Conservation (phyloP, 225 moss, liverwort and hornwort species). For the Thuidium tamariscinum region DNA sequence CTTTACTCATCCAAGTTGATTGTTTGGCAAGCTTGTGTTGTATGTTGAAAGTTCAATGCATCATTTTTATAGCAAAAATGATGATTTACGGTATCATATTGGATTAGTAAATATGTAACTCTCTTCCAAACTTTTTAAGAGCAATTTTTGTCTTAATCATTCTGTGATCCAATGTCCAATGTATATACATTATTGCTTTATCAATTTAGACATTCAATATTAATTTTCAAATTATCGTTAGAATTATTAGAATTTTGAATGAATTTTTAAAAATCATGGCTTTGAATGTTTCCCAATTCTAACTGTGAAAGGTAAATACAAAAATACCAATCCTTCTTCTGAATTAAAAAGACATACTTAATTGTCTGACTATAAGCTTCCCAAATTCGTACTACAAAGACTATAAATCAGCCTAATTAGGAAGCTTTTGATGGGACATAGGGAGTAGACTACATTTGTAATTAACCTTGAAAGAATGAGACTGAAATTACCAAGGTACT, state of each 20-base stretch:
- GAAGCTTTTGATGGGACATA: too few relatives aligned
- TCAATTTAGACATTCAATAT: not conserved
- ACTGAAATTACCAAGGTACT: not conserved
- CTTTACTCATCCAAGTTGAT: not conserved
- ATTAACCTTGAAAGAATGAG: not conserved
- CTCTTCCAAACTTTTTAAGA: not conserved
- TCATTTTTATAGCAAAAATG: not conserved
- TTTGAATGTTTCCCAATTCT: not conserved
- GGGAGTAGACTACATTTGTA: too few relatives aligned
- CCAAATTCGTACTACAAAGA: too few relatives aligned
- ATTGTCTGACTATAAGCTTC: too few relatives aligned
- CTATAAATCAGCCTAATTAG: too few relatives aligned
- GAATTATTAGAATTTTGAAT: not conserved
- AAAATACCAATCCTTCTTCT: too few relatives aligned
- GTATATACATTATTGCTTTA: not conserved
- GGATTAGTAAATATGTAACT: not conserved
- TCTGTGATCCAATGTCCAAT: not conserved
- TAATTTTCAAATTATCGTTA: not conserved
- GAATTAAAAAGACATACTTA: not conserved
- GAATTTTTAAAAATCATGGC: not conserved
- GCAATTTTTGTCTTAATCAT: too few relatives aligned
- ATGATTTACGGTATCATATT: too few relatives aligned
- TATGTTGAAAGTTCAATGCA: not conserved
- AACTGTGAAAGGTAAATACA: not conserved
- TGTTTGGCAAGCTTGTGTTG: not conserved